Base-by-base conservation (phyloP, 2,329 filamentous ascomycete genomes). In the Trichoderma atroviride region DNA sequence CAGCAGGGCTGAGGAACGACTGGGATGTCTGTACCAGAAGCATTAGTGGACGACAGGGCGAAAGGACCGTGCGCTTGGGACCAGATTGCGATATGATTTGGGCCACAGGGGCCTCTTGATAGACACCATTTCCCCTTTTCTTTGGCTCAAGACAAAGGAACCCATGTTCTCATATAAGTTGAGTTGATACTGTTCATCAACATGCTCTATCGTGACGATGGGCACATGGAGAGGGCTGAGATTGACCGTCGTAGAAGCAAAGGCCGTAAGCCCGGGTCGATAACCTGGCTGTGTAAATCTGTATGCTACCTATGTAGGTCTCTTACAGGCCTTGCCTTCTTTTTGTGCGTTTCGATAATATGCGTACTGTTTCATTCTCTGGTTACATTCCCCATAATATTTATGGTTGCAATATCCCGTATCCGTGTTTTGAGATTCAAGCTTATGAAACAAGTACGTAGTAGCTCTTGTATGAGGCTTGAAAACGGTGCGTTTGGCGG, bases 1-100 rank as follows among this genome's bases (percentile, higher is more conserved):
- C 65, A 69, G 59, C 67, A 69, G 67, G 67, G 67, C 67, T 69
- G 67, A 69, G 67, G 43, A 69, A 37, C 59, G 53, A 58, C 67
- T 52, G 58, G 67, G 67, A 58, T 68, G 40, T 53, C 65, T 68
- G 52, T 40, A 57, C 63, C 37, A 66, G 55, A 22, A 58, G 37
- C 55, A 37, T 66, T 52, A 66, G 63, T 66, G 37, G 52, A 66
- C 53, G 53, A 56, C 63, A 66, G 55, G 37, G 63, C 53, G 37
- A 57, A 66, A 40, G 63, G 63, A 55, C 63, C 63, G 63, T 66
- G 63, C 63, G 33, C 55, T 66, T 55, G 63, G 63, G 63, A 68
- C 47, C 64, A 68, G 65, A 68, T 68, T 68, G 65, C 65, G 65
- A 68, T 68, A 47, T 68, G 65, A 68, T 60, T 61, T 68, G 47